Conservation (phyloP, 1,139 yeast species). For the Meyerozyma guilliermondii region DNA sequence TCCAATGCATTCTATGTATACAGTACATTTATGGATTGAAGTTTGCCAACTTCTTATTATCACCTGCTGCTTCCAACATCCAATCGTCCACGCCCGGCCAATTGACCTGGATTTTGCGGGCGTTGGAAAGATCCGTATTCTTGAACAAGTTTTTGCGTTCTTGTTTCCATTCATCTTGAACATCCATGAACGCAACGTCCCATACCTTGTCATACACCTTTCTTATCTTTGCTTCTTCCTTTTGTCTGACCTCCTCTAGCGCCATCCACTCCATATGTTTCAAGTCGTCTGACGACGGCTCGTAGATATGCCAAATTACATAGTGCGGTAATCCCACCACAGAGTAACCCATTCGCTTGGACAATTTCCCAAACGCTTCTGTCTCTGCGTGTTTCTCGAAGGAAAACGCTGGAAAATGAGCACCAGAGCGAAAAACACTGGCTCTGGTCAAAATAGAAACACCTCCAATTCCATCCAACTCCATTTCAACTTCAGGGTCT, state of each 20-base stretch:
- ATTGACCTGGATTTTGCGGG: constrained; percentile 52
- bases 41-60: constrained; percentile 34
- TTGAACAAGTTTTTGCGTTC: constrained; percentile 66
- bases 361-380: constrained; percentile 86
- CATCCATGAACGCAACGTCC: constrained; percentile 73
- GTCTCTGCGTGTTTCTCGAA: constrained; percentile 91
- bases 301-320: constrained; percentile 90
- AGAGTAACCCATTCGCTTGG: constrained; percentile 73
- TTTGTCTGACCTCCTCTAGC: constrained; percentile 73
- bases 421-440: constrained; percentile 70
- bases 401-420: constrained; percentile 87
- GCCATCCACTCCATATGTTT: constrained; percentile 98
- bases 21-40: constrained; percentile 29
- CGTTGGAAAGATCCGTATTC: constrained; percentile 58
- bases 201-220: constrained; percentile 72
- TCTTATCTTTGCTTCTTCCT: constrained; percentile 60
- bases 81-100: constrained; percentile 61
- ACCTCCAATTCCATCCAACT: constrained; percentile 87
- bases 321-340: constrained; percentile 87
- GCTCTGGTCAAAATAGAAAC: constrained; percentile 82
- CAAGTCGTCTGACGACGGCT: constrained; percentile 80
- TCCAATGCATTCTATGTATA: not conserved
- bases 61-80: constrained; percentile 25
- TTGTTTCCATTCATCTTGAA: constrained; percentile 59
- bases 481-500: constrained; percentile 82